Conservation (phyloP, 2,329 filamentous ascomycete genomes). For the Fusarium irregulare region DNA sequence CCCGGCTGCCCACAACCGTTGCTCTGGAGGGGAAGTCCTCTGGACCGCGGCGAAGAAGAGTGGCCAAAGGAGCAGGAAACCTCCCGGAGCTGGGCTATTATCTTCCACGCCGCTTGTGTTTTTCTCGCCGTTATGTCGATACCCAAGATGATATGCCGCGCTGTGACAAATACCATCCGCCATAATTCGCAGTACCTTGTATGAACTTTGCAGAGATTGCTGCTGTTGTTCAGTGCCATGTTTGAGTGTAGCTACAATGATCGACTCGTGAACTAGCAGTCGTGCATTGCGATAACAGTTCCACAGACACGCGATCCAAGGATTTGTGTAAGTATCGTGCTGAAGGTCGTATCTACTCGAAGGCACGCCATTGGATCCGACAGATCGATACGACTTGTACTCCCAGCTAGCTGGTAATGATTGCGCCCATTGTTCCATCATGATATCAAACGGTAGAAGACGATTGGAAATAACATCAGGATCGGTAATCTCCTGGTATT, state of each 20-base stretch:
- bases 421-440: conserved; percentile 18
- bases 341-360: conserved; percentile 19
- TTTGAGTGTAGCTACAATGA: conserved; percentile 27
- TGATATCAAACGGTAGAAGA: conserved; percentile 26
- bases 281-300: conserved; percentile 38
- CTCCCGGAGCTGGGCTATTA: conserved; percentile 17
- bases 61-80: conserved; percentile 35
- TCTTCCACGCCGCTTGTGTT: neutral
- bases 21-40: conserved; percentile 21
- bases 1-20: conserved; percentile 28
- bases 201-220: conserved; percentile 12
- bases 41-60: conserved; percentile 32
- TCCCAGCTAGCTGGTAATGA: conserved; percentile 13
- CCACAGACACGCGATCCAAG: conserved; percentile 38
- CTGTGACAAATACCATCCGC: conserved; percentile 36
- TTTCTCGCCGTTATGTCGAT: neutral
- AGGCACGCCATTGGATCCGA: conserved; percentile 5
- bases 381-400: conserved; percentile 24
- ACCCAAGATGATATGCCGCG: conserved; percentile 33
- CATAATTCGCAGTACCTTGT: conserved; percentile 13
- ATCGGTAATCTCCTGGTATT: conserved; percentile 21
- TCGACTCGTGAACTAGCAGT: conserved; percentile 35
- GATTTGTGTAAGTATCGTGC: conserved; percentile 29
- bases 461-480: conserved; percentile 5
- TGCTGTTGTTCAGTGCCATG: conserved; percentile 18